Evolutionary conservation across 148 eudicot species (phyloP).

Genomic region (Silene latifolia): DNA sequence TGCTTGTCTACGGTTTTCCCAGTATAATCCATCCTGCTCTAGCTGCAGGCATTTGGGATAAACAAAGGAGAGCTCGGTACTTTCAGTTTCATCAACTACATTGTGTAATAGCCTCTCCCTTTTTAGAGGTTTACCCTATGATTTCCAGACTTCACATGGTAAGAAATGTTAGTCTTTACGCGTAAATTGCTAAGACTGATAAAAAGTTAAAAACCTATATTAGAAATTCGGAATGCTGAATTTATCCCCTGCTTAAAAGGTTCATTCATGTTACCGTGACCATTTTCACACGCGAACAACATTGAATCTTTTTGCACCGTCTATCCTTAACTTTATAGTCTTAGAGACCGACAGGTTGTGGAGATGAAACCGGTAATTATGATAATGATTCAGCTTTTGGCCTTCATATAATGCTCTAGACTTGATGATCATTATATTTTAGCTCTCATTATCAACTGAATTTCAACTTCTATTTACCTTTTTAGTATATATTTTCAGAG

Average conservation of each 20-base stretch:
- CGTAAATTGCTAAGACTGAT: neutral
- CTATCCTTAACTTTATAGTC: neutral
- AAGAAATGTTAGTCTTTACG: neutral
- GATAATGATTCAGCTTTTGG: too few relatives aligned
- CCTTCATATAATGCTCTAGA: too few relatives aligned
- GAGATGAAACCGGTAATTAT: too few relatives aligned
- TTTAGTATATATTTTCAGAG: constrained; percentile 1
- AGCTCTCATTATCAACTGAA: too few relatives aligned
- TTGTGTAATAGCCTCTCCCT: neutral
- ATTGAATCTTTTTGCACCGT: neutral
- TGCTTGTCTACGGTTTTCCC: neutral
- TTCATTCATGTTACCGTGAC: neutral
- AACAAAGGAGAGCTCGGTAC: constrained; percentile 8
- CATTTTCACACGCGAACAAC: too few relatives aligned
- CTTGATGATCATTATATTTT: too few relatives aligned
- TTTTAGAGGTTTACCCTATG: constrained; percentile 8
- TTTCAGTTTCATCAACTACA: neutral
- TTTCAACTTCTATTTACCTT: neutral
- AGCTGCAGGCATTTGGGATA: constrained; percentile 12
- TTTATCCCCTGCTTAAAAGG: neutral
- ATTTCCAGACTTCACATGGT: constrained; percentile 11
- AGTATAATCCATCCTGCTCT: neutral
- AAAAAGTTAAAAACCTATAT: neutral
- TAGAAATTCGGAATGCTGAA: neutral
- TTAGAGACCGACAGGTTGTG: neutral